Conservation (phyloP, 179 eudicot species). For the Beta corolliflora region DNA sequence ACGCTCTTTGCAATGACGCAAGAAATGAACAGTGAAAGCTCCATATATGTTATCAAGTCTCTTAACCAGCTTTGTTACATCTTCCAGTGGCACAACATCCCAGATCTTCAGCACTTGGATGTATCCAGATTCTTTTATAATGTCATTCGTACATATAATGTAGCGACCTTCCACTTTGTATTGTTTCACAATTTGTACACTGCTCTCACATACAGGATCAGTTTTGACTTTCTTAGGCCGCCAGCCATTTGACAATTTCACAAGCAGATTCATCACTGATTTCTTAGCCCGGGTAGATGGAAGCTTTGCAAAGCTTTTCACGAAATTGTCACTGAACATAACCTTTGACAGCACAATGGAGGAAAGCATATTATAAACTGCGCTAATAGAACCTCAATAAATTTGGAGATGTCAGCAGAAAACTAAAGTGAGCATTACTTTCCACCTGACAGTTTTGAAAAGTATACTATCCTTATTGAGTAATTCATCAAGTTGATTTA, state of each 20-base stretch:
- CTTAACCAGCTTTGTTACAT: constrained; percentile 48
- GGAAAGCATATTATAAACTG: background rate
- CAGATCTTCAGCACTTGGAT: constrained; percentile 66
- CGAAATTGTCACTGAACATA: constrained; percentile 60
- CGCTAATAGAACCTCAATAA: background rate
- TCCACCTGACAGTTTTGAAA: constrained; percentile 59
- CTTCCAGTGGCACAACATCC: constrained; percentile 66
- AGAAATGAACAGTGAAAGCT: constrained; percentile 49
- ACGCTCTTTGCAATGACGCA: constrained; percentile 51
- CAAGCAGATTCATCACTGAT: constrained; percentile 49
- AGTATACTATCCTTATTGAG: constrained; percentile 51
- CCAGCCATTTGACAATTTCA: constrained; percentile 75
- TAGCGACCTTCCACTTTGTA: constrained; percentile 57
- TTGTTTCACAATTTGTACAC: constrained; percentile 46
- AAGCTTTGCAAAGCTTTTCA: constrained; percentile 58
- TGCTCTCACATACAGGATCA: constrained; percentile 50
- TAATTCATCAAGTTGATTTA: constrained; percentile 63
- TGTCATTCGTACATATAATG: constrained; percentile 59
- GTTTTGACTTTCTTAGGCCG: constrained; percentile 53
- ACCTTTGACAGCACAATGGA: constrained; percentile 39
- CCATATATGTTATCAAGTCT: constrained; percentile 58
- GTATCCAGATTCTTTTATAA: constrained; percentile 40
- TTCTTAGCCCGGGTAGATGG: constrained; percentile 41
- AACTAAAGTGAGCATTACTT: constrained; percentile 43
- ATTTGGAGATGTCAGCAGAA: background rate